Conservation (phyloP, 306 rosid species). For the Rosa persica region DNA sequence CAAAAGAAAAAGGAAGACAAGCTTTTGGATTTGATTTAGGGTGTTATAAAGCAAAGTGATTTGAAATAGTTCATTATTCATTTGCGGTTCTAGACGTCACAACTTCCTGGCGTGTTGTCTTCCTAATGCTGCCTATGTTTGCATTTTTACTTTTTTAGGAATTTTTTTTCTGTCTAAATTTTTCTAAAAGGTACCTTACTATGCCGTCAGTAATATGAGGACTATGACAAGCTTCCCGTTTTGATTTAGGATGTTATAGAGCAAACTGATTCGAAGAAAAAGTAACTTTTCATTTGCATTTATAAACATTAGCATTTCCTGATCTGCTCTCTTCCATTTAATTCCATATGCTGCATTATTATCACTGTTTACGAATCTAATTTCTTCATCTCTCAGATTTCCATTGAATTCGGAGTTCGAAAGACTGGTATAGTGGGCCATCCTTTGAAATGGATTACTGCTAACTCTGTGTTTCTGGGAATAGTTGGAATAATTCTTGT, state of each 20-base stretch:
- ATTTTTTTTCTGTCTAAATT: not conserved
- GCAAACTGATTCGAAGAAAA: not conserved
- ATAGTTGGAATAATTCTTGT: slow-evolving; percentile 55
- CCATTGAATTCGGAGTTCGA: slow-evolving; percentile 71
- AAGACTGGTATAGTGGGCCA: slow-evolving; percentile 63
- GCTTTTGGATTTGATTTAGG: not conserved
- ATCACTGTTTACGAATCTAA: not conserved
- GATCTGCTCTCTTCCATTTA: not conserved
- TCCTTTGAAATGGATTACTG: slow-evolving; percentile 55
- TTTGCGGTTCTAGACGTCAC: not conserved
- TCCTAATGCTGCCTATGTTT: not conserved
- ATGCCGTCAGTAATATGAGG: not conserved
- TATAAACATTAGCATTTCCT: not conserved
- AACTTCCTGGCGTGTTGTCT: not conserved
- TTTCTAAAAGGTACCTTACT: not conserved
- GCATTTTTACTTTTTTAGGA: not conserved
- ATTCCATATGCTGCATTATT: not conserved
- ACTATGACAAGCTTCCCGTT: not conserved
- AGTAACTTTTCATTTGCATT: not conserved
- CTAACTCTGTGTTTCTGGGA: slow-evolving; percentile 67
- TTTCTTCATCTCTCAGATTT: slow-evolving; percentile 43
- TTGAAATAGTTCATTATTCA: not conserved
- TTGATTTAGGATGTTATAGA: not conserved
- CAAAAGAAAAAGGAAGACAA: too few species aligned
- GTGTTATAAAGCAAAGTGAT: not conserved